Evolutionary conservation across 2,329 filamentous ascomycete genomes (phyloP).

Genomic region (Neonectria hederae): DNA sequence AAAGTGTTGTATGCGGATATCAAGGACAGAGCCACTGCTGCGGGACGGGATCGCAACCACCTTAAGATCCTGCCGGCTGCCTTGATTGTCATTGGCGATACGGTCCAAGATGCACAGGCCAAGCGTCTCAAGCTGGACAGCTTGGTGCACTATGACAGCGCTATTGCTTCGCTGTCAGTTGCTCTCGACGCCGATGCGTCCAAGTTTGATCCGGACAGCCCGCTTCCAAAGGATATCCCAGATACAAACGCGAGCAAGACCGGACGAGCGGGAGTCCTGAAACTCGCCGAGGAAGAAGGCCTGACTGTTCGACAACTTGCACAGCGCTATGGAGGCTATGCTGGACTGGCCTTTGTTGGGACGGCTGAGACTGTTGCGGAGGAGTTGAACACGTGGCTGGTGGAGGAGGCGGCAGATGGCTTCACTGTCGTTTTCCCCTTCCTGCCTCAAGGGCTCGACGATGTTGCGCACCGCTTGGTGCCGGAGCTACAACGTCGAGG

Average conservation of each 20-base stretch:
- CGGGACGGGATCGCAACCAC: conserved; percentile 55
- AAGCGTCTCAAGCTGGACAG: conserved; percentile 61
- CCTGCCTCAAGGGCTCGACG: conserved; percentile 60
- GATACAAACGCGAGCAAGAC: conserved; percentile 66
- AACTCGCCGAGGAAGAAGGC: conserved; percentile 54
- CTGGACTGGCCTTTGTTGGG: conserved; percentile 61
- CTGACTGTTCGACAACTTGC: conserved; percentile 63
- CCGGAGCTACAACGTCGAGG: conserved; percentile 62
- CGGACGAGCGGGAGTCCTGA: conserved; percentile 53
- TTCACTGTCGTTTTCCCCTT: conserved; percentile 62
- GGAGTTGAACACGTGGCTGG: conserved; percentile 58
- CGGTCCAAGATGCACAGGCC: conserved; percentile 56
- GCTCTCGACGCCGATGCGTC: conserved; percentile 58
- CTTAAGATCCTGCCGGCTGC: conserved; percentile 63
- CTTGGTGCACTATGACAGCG: conserved; percentile 63
- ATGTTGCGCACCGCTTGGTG: conserved; percentile 56
- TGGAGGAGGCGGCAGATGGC: conserved; percentile 58
- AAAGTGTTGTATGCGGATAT: conserved; percentile 62
- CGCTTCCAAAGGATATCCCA: conserved; percentile 58
- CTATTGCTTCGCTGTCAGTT: conserved; percentile 62
- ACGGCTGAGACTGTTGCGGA: conserved; percentile 59
- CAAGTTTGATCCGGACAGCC: conserved; percentile 58
- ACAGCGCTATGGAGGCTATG: conserved; percentile 59
- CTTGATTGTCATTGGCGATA: conserved; percentile 60
- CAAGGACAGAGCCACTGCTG: conserved; percentile 56